A percentile compares a stretch with the other conserved stretches of the same genome.
These are phyloP conservation scores for Fraxinus velutina DNA, from an alignment of 305 asterid genomes.

Conservation along the genomic window DNA sequence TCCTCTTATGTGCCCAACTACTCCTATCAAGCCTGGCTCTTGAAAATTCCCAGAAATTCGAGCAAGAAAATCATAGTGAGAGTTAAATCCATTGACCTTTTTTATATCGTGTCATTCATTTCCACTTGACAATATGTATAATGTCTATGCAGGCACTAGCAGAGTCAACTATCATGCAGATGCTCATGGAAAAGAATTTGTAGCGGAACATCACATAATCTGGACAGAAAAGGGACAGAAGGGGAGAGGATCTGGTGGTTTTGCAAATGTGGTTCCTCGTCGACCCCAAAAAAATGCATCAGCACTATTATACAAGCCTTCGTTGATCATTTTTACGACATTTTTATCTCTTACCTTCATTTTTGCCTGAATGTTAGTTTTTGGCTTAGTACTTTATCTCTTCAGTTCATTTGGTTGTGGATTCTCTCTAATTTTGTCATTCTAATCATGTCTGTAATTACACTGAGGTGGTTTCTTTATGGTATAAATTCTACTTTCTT, in stretches of 20 bases:
- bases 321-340: not conserved
- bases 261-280: constrained; percentile 41
- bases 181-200: constrained; percentile 13
- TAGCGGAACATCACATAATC: constrained; percentile 10
- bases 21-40: constrained; percentile 27
- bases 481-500: not conserved
- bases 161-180: constrained; percentile 5
- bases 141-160: constrained; percentile 16
- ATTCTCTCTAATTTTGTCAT: not conserved
- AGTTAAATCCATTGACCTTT: not conserved
- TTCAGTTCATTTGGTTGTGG: not conserved
- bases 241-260: constrained; percentile 51
- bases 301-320: constrained; percentile 18
- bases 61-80: constrained; percentile 26
- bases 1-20: constrained; percentile 19
- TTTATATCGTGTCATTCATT: not conserved
- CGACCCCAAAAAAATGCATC: constrained; percentile 18
- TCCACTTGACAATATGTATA: not conserved
- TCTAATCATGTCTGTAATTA: not conserved
- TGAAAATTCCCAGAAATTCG: constrained; percentile 18
- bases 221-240: constrained; percentile 29
- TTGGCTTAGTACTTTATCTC: not conserved
- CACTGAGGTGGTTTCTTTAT: not conserved
- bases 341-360: not conserved
- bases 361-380: not conserved